A percentile compares a stretch with the other conserved stretches of the same genome.
Conservation (phyloP, 495 filamentous ascomycete genomes). For the Chaetomium fimeti region DNA sequence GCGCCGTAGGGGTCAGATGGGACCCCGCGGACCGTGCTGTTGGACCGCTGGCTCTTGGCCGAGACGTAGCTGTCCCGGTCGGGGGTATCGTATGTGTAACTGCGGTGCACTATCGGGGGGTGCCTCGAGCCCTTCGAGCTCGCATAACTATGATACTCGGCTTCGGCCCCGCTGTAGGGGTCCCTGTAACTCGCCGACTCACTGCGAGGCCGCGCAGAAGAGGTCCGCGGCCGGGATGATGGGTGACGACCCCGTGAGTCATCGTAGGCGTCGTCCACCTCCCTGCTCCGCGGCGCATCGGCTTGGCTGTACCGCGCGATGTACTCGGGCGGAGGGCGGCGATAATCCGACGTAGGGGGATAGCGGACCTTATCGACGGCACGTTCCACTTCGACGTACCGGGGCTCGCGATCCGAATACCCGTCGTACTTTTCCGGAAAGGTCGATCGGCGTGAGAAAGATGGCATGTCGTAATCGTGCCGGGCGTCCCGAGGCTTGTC, state of each 20-base stretch:
- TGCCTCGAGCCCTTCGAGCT: conserved; percentile 31
- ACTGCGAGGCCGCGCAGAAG: conserved; percentile 37
- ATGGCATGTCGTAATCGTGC: conserved; percentile 39
- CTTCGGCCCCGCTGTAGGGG: conserved; percentile 35
- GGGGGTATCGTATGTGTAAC: conserved; percentile 34
- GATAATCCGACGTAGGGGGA: conserved; percentile 27
- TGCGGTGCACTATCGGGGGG: conserved; percentile 35
- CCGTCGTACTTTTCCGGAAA: conserved; percentile 41
- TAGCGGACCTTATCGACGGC: conserved; percentile 34
- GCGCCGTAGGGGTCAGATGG: conserved; percentile 22
- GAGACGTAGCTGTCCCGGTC: conserved; percentile 44
- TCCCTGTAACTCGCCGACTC: conserved; percentile 33
- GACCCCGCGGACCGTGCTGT: conserved; percentile 34
- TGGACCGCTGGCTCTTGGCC: conserved; percentile 39
- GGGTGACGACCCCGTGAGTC: conserved; percentile 39
- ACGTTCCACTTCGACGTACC: conserved; percentile 40
- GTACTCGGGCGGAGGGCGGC: conserved; percentile 38
- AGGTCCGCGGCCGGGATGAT: conserved; percentile 33
- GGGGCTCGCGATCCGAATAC: conserved; percentile 33
- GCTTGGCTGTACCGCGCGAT: conserved; percentile 39
- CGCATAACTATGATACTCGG: conserved; percentile 35
- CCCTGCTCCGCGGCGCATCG: conserved; percentile 37
- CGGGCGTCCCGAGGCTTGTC: conserved; percentile 49
- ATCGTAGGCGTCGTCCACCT: conserved; percentile 48
- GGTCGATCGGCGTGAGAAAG: conserved; percentile 40